These are phyloP conservation scores for Trichophyton rubrum DNA, from an alignment of 2,329 filamentous ascomycete species.

Conservation along the genomic window DNA sequence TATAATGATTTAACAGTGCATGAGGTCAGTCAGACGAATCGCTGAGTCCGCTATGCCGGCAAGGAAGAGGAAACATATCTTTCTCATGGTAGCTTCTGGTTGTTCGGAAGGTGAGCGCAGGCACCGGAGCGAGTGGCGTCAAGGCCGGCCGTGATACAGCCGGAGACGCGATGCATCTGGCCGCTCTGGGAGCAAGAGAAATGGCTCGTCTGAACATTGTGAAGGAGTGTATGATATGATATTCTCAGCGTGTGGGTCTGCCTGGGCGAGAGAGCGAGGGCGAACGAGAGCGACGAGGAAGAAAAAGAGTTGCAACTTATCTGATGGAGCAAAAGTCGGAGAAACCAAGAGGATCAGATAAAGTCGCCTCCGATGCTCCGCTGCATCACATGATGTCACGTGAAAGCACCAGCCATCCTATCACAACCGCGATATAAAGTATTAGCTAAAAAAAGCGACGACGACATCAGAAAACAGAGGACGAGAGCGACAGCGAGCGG, in stretches of 20 bases:
- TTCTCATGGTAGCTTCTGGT: conserved; percentile 53
- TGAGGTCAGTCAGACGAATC: conserved; percentile 25
- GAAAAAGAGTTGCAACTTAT: not conserved
- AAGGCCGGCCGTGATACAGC: conserved; percentile 37
- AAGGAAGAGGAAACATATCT: conserved; percentile 34
- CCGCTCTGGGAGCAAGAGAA: conserved; percentile 41
- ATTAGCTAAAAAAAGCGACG: not conserved
- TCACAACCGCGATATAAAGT: not conserved
- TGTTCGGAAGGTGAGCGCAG: conserved; percentile 26
- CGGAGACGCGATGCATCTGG: conserved; percentile 39
- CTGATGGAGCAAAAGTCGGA: not conserved
- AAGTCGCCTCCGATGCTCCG: not conserved
- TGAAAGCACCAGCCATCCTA: not conserved
- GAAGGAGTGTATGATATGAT: not conserved
- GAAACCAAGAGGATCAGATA: not conserved
- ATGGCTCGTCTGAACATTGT: conserved; percentile 47
- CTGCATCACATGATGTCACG: not conserved
- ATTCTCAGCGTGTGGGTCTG: not conserved
- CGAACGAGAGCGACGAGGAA: not conserved
- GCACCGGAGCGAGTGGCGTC: conserved; percentile 23
- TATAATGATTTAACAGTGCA: conserved; percentile 70
- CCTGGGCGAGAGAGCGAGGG: not conserved
- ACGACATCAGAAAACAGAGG: not conserved
- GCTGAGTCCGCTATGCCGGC: not conserved
- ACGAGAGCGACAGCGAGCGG: not conserved